Conservation (phyloP, 2,329 filamentous ascomycete genomes). For the Botrytis deweyae region DNA sequence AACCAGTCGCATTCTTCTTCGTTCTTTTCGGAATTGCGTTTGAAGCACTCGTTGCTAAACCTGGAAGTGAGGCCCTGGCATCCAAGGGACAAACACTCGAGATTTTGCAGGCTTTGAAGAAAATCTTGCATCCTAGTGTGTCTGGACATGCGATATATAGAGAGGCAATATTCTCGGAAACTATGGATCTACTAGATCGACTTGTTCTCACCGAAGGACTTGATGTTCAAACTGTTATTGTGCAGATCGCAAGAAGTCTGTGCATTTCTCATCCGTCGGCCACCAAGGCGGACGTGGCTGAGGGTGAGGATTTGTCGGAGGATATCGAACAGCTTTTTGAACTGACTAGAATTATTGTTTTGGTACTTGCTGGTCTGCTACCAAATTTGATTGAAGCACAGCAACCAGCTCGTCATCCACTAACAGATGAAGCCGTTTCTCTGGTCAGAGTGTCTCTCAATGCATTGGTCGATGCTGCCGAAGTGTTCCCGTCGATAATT, state of each 20-base stretch:
- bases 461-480: constrained; percentile 88
- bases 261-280: constrained; percentile 92
- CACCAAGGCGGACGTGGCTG: constrained; percentile 61
- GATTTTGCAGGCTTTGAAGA: constrained; percentile 87
- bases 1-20: constrained; percentile 98
- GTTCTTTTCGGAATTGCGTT: constrained; percentile 96
- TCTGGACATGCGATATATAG: constrained; percentile 96
- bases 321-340: constrained; percentile 98
- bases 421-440: constrained; percentile 82
- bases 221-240: constrained; percentile 86
- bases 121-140: constrained; percentile 90
- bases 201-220: constrained; percentile 88
- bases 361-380: constrained; percentile 83
- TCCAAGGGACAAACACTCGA: constrained; percentile 79
- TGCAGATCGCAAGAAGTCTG: constrained; percentile 87
- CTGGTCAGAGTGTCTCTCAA: constrained; percentile 79
- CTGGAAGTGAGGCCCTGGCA: constrained; percentile 64
- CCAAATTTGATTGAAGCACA: constrained; percentile 72
- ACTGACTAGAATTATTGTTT: constrained; percentile 90
- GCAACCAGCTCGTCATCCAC: constrained; percentile 65
- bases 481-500: constrained; percentile 95
- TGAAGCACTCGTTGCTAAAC: constrained; percentile 85
- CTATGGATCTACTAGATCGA: constrained; percentile 91
- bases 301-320: constrained; percentile 81
- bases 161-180: constrained; percentile 93